phyloP scores from a whole-genome alignment of 306 rosid genomes.

The Nissolia schottii region DNA sequence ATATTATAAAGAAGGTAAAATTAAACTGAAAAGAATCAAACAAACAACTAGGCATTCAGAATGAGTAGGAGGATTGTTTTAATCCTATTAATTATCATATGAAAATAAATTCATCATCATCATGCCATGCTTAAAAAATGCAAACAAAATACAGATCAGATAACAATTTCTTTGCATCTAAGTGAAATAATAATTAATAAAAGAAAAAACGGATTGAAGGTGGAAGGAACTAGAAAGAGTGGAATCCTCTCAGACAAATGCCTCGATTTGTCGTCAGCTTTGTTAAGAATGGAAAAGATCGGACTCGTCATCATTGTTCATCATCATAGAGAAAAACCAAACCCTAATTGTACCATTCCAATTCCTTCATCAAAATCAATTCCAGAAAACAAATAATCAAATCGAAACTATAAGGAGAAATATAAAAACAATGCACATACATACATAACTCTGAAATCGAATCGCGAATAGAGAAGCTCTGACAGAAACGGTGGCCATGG shows the following conservation, averaged over 20 bases:
- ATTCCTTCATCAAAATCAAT: not conserved
- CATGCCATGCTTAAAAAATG: slow-evolving; percentile 19
- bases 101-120: slow-evolving; percentile 40
- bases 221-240: not conserved
- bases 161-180: too few species aligned
- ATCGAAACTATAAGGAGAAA: not conserved
- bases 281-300: slow-evolving; percentile 63
- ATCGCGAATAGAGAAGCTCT: not conserved
- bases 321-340: slow-evolving; percentile 72
- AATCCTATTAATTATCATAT: slow-evolving; percentile 41
- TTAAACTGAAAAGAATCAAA: not conserved
- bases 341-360: not conserved
- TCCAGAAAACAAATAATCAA: not conserved
- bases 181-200: not conserved
- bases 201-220: not conserved
- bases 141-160: not conserved
- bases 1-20: not conserved
- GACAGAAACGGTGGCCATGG: not conserved
- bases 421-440: not conserved
- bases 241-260: slow-evolving; percentile 83
- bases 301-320: slow-evolving; percentile 76
- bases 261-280: slow-evolving; percentile 80
- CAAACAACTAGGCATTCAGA: slow-evolving; percentile 49
- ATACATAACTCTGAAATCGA: not conserved
- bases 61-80: slow-evolving; percentile 79